These are phyloP conservation scores for Hibiscus tridactylites DNA, from an alignment of 345 rosid species.

Conservation along the genomic window DNA sequence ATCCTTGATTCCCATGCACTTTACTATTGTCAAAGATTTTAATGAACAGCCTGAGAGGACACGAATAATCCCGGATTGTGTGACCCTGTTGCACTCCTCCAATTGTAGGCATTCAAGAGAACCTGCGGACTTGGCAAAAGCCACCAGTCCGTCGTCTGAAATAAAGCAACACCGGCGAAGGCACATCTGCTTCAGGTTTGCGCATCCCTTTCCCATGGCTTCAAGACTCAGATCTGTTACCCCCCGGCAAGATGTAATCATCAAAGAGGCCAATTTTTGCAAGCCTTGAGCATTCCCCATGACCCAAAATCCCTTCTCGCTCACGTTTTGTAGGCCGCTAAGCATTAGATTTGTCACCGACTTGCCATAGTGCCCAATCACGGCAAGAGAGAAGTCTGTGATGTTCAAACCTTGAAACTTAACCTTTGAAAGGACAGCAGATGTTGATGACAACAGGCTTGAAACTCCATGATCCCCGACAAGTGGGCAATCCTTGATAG, in stretches of 20 bases:
- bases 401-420: slow-evolving; percentile 64
- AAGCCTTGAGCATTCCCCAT: slow-evolving; percentile 74
- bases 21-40: slow-evolving; percentile 44
- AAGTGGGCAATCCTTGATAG: slow-evolving; percentile 62
- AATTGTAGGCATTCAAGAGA: slow-evolving; percentile 63
- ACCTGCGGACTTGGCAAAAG: slow-evolving; percentile 37
- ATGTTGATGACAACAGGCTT: slow-evolving; percentile 43
- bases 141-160: slow-evolving; percentile 50
- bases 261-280: slow-evolving; percentile 37
- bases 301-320: slow-evolving; percentile 77
- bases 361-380: slow-evolving; percentile 67
- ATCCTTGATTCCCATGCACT: slow-evolving; percentile 64
- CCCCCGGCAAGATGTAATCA: slow-evolving; percentile 51
- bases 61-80: slow-evolving; percentile 41
- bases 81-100: slow-evolving; percentile 55
- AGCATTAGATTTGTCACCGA: slow-evolving; percentile 39
- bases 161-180: slow-evolving; percentile 54
- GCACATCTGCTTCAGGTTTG: slow-evolving; percentile 52
- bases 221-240: slow-evolving; percentile 61
- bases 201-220: slow-evolving; percentile 50
- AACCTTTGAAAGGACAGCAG: slow-evolving; percentile 40
- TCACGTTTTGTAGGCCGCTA: slow-evolving; percentile 41
- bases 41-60: slow-evolving; percentile 38
- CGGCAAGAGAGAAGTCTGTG: slow-evolving; percentile 70
- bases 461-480: slow-evolving; percentile 72